Percentiles rank a stretch among this genome's conserved stretches.
phyloP scores from a whole-genome alignment of 352 stramenopile genomes.

The Pelagophyceae sp. region DNA sequence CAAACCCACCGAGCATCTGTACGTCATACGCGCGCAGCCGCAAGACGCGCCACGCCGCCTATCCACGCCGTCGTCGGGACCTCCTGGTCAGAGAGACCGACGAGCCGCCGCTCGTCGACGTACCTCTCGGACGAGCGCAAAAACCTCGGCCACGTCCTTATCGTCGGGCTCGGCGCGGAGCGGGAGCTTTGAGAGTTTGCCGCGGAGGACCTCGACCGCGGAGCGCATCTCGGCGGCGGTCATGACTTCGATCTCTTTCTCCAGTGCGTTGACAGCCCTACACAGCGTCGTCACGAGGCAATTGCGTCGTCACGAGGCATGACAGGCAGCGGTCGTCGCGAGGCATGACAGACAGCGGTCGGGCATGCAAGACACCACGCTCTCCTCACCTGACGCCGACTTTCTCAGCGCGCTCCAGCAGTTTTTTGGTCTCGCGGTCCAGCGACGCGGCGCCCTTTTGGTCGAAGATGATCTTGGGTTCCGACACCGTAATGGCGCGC shows the following conservation, averaged over 20 bases:
- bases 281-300: too few relatives aligned
- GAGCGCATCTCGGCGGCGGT: conserved; percentile 29
- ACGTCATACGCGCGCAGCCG: conserved; percentile 67
- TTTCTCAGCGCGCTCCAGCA: not conserved
- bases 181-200: conserved; percentile 8
- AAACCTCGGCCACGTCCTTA: conserved; percentile 30
- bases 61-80: not conserved
- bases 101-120: conserved; percentile 24
- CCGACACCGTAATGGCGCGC: not conserved
- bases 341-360: too few relatives aligned
- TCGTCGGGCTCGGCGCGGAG: conserved; percentile 23
- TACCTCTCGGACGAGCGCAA: conserved; percentile 37
- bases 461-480: not conserved
- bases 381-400: not conserved
- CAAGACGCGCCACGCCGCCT: conserved; percentile 47
- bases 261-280: conserved; percentile 34
- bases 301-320: too few relatives aligned
- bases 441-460: not conserved
- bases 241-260: conserved; percentile 32
- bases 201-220: not conserved
- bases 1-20: conserved; percentile 58
- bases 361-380: too few relatives aligned
- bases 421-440: not conserved
- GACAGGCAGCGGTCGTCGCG: too few relatives aligned
- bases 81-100: not conserved